Base-by-base conservation (phyloP, 805 yeast genomes). In the Sugiyamaella americana region DNA sequence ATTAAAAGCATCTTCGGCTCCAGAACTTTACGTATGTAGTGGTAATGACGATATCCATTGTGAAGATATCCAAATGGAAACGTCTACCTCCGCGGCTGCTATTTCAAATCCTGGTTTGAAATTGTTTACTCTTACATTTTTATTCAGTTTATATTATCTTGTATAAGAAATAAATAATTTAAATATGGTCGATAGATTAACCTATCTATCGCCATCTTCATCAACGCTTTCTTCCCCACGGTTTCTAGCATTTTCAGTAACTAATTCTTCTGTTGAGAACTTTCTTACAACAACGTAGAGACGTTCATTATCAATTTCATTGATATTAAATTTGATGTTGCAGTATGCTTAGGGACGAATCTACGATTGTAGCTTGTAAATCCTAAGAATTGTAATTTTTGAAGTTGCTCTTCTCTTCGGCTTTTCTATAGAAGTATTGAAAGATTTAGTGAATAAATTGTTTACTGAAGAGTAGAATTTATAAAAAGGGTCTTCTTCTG, bases 161-260 rank as follows among this genome's bases (percentile, higher is more conserved):
- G 13, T 26, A 13, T 26, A 26, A 13, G 8, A 26, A 13, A 26
- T 8, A 8, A 26, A 26, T 26, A 26, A 13, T 26, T 26, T 8
- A 26, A n/a, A 26, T 26, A 26, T n/a, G n/a, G n/a, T n/a, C n/a
- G n/a, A n/a, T n/a, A n/a, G n/a, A 26, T 8, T 26, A 26, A 26
- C 13, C 16, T 13, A 17, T 8, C n/a, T 38, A 17, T 38, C 43
- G 19, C 43, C 47, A 4, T 43, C 44, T 8, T 40, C 47, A 35
- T 18, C 18, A 11, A 35, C 37, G 20, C 48, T 13, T 17, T 38
- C 41, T 23, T 59, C 75, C 55, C 72, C 69, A 52, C 76, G 69
- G 54, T 66, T 78, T 47, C 79, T 70, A 32, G 60, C 57, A 18
- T 66, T 61, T 41, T 67, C 63, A 5, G 55, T 52, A 2, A 56